Evolutionary conservation across 148 eudicot species (phyloP).

Genomic region (Rhododendron ferrugineum): DNA sequence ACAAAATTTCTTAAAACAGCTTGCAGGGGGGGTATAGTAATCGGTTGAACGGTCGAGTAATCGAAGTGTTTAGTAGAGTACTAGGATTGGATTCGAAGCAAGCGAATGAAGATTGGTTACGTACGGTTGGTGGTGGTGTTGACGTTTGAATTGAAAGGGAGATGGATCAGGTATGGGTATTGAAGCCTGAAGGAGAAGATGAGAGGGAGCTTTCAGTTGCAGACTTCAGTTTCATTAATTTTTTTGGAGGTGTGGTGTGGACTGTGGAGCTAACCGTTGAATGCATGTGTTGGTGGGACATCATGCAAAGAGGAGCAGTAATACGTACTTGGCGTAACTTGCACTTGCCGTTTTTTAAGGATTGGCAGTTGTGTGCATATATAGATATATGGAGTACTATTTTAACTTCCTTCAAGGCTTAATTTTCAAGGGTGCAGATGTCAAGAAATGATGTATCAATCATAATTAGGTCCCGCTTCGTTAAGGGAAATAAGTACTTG

Average conservation of each 20-base stretch:
- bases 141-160: slow-evolving; percentile 18
- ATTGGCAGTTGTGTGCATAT: neutral
- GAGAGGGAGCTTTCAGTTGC: slow-evolving; percentile 31
- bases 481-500: no score
- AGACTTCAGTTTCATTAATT: neutral
- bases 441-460: neutral
- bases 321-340: slow-evolving; percentile 29
- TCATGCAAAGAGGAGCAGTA: neutral
- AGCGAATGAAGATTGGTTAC: neutral
- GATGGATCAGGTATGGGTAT: neutral
- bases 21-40: neutral
- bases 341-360: slow-evolving; percentile 23
- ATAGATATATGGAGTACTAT: no score
- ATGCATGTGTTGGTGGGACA: slow-evolving; percentile 10
- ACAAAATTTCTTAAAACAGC: neutral
- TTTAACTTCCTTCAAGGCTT: neutral
- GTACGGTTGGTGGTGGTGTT: slow-evolving; percentile 17
- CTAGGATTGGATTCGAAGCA: slow-evolving; percentile 22
- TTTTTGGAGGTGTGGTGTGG: neutral
- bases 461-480: neutral
- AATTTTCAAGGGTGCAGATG: neutral
- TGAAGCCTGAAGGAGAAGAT: slow-evolving; percentile 9
- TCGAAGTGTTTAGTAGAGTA: neutral
- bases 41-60: neutral
- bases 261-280: neutral